These are phyloP conservation scores for Colletotrichum sp. DNA, from an alignment of 2,329 filamentous ascomycete genomes.

Conservation along the genomic window DNA sequence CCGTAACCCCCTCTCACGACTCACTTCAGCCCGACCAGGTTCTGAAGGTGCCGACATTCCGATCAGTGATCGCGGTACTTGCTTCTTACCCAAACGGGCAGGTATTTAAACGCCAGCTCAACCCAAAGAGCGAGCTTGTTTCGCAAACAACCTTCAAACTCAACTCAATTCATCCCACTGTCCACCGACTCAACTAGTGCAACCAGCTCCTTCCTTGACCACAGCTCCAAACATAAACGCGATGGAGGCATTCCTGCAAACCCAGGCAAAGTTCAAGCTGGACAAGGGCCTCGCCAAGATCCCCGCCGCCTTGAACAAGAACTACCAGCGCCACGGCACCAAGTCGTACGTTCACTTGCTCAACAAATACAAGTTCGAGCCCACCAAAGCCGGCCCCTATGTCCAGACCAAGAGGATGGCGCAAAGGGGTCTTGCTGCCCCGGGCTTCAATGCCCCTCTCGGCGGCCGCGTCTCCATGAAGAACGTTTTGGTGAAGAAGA, in stretches of 20 bases:
- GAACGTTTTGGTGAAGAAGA: slow-evolving; percentile 9
- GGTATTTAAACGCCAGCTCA: neutral
- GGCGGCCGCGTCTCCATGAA: slow-evolving; percentile 15
- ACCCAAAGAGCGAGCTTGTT: neutral
- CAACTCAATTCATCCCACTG: neutral
- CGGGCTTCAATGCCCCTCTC: slow-evolving; percentile 4
- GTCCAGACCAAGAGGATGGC: slow-evolving; percentile 13
- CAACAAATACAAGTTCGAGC: slow-evolving; percentile 19
- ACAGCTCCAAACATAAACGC: neutral
- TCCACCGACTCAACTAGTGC: neutral
- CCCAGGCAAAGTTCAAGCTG: slow-evolving; percentile 16
- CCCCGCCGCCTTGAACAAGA: neutral
- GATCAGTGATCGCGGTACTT: neutral
- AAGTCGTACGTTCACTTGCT: slow-evolving; percentile 16
- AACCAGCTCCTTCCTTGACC: neutral
- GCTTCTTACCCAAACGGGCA: neutral
- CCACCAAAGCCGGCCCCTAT: slow-evolving; percentile 14
- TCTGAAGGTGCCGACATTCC: neutral
- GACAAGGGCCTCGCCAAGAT: slow-evolving; percentile 10
- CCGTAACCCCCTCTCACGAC: neutral
- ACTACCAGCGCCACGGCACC: slow-evolving; percentile 12
- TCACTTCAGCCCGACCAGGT: neutral
- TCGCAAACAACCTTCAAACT: neutral
- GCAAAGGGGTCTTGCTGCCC: slow-evolving; percentile 16
- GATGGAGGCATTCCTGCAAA: slow-evolving; percentile 4